Evolutionary conservation across 2,329 filamentous ascomycete species (phyloP).

Genomic region (Hymenoscyphus salicellus): DNA sequence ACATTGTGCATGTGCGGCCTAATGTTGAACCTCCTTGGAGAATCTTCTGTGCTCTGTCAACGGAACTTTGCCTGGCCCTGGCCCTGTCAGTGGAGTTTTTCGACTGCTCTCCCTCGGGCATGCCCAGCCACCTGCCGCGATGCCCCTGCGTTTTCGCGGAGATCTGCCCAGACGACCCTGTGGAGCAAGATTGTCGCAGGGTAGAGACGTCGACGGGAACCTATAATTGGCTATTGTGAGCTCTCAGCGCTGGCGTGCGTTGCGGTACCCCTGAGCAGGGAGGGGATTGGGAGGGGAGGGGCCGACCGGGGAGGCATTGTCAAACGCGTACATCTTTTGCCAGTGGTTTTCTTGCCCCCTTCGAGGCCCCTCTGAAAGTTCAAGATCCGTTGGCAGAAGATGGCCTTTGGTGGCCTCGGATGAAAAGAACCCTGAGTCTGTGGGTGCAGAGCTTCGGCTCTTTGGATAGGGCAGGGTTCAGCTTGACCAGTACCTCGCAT

Average conservation of each 20-base stretch:
- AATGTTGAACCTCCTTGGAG: not conserved
- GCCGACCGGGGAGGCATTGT: not conserved
- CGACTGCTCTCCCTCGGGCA: not conserved
- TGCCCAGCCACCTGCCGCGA: not conserved
- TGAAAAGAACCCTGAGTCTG: not conserved
- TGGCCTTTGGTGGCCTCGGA: not conserved
- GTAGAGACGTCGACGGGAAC: not conserved
- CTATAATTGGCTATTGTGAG: not conserved
- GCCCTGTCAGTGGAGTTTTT: not conserved
- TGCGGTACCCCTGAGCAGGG: not conserved
- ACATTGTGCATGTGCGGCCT: not conserved
- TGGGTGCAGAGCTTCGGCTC: not conserved
- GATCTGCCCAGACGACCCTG: conserved; percentile 1
- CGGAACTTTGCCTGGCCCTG: too few relatives aligned
- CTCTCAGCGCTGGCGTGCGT: not conserved
- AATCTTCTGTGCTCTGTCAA: too few relatives aligned
- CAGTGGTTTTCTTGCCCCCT: not conserved
- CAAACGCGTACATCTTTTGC: not conserved
- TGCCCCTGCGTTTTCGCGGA: not conserved
- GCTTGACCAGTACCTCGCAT: not conserved
- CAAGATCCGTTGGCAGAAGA: not conserved
- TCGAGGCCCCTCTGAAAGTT: not conserved
- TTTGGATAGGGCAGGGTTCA: not conserved
- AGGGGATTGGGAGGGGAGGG: not conserved
- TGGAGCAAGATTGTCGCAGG: conserved; percentile 1